Evolutionary conservation across 2,329 filamentous ascomycete genomes (phyloP).

Genomic region (Ilyonectria robusta): DNA sequence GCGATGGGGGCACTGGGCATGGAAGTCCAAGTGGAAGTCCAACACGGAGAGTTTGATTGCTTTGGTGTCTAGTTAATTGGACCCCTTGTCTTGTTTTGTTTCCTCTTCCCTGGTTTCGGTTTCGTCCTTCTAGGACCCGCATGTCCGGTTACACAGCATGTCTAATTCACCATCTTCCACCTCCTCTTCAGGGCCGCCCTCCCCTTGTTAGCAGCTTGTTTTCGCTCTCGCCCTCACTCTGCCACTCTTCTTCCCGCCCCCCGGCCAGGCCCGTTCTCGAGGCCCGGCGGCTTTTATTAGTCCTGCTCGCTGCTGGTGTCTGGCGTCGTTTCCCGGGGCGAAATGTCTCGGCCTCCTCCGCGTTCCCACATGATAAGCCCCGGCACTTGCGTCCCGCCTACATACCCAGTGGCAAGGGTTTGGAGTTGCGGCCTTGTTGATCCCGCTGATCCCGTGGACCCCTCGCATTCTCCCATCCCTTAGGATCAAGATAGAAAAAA

Average conservation of each 20-base stretch:
- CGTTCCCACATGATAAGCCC: slow-evolving; percentile 5
- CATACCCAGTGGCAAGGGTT: too few relatives aligned
- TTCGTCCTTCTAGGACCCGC: too few relatives aligned
- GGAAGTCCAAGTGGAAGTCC: neutral
- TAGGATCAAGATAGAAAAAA: too few relatives aligned
- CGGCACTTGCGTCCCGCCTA: neutral
- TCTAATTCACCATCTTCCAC: neutral
- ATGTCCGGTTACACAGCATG: too few relatives aligned
- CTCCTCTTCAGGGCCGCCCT: neutral
- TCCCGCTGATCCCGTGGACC: too few relatives aligned
- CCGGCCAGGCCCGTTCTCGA: neutral
- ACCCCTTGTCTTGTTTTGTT: too few relatives aligned
- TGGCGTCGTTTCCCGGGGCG: neutral
- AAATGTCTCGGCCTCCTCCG: slow-evolving; percentile 10
- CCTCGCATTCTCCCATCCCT: too few relatives aligned
- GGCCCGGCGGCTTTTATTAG: neutral
- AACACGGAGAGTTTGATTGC: too few relatives aligned
- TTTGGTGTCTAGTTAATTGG: neutral
- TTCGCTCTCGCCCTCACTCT: too few relatives aligned
- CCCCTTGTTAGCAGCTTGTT: too few relatives aligned
- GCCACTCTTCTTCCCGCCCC: too few relatives aligned
- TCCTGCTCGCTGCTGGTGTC: neutral
- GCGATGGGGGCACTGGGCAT: neutral
- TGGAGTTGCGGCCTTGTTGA: neutral
- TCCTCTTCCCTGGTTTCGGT: too few relatives aligned